Evolutionary conservation across 2,329 filamentous ascomycete genomes (phyloP).

Genomic region (Scolecobasidium constrictum): DNA sequence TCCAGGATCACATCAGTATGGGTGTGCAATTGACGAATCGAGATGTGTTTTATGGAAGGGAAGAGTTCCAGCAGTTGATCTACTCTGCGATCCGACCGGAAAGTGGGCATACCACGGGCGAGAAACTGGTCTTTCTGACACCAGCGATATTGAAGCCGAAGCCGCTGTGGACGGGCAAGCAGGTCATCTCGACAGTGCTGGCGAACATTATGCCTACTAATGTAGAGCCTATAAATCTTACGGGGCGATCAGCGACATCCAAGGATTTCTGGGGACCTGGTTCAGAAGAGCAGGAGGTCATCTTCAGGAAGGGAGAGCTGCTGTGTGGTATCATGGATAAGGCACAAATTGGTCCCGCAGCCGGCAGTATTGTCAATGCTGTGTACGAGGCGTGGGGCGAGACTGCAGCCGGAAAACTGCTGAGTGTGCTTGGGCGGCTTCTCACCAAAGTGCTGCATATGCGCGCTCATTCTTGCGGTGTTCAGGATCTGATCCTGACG

Average conservation of each 20-base stretch:
- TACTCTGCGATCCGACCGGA: conserved; percentile 86
- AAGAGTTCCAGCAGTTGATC: conserved; percentile 86
- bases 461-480: conserved; percentile 92
- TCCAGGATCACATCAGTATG: conserved; percentile 97
- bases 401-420: conserved; percentile 70
- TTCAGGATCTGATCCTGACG: conserved; percentile 87
- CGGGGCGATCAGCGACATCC: conserved; percentile 66
- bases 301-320: conserved; percentile 79
- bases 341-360: conserved; percentile 79
- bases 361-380: conserved; percentile 80
- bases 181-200: conserved; percentile 83
- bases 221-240: conserved; percentile 68
- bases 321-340: conserved; percentile 91
- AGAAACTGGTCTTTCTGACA: conserved; percentile 68
- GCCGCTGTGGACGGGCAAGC: conserved; percentile 88
- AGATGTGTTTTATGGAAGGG: conserved; percentile 80
- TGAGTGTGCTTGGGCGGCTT: conserved; percentile 81
- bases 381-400: conserved; percentile 92
- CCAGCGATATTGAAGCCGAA: conserved; percentile 76
- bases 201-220: conserved; percentile 78
- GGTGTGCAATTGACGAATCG: conserved; percentile 82
- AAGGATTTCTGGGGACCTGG: conserved; percentile 69
- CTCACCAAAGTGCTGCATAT: conserved; percentile 86
- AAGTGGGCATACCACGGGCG: conserved; percentile 73
- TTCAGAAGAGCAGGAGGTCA: conserved; percentile 67